Percentiles rank a stretch among this genome's conserved stretches.
Conservation (phyloP, 768 basidiomycete genomes). For the Clitopilus hobsonii region DNA sequence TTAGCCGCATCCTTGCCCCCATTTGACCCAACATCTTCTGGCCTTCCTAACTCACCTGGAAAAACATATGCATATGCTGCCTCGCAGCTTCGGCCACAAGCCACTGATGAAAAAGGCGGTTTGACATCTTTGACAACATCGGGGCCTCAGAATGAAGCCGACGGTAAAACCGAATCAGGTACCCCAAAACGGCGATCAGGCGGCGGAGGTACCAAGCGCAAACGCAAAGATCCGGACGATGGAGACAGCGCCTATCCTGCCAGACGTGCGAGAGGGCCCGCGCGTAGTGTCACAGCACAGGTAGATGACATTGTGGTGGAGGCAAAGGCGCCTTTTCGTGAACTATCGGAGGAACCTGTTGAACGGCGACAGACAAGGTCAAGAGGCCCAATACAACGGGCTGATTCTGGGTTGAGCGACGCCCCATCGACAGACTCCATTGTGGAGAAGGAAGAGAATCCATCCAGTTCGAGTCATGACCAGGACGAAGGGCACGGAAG, state of each 20-base stretch:
- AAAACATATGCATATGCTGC: not conserved
- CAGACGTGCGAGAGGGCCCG: conserved; percentile 53
- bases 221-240: conserved; percentile 56
- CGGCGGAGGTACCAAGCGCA: conserved; percentile 47
- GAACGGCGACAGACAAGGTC: conserved; percentile 48
- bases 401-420: conserved; percentile 52
- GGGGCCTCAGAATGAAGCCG: conserved; percentile 30
- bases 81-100: not conserved
- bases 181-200: conserved; percentile 46
- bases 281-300: conserved; percentile 32
- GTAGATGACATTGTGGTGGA: conserved; percentile 36
- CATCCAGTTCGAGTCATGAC: not conserved
- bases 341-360: conserved; percentile 3
- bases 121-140: conserved; percentile 15
- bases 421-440: conserved; percentile 29
- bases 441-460: conserved; percentile 7
- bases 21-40: conserved; percentile 53
- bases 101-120: not conserved
- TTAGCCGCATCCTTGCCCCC: conserved; percentile 64
- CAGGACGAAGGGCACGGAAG: not conserved
- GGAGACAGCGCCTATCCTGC: conserved; percentile 69
- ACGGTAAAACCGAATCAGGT: conserved; percentile 38
- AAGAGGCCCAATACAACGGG: conserved; percentile 31
- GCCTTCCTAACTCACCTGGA: conserved; percentile 39
- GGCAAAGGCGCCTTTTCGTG: conserved; percentile 14